Evolutionary conservation across 371 early-diverging fungal species (phyloP).

Genomic region (Mucor piriformis): DNA sequence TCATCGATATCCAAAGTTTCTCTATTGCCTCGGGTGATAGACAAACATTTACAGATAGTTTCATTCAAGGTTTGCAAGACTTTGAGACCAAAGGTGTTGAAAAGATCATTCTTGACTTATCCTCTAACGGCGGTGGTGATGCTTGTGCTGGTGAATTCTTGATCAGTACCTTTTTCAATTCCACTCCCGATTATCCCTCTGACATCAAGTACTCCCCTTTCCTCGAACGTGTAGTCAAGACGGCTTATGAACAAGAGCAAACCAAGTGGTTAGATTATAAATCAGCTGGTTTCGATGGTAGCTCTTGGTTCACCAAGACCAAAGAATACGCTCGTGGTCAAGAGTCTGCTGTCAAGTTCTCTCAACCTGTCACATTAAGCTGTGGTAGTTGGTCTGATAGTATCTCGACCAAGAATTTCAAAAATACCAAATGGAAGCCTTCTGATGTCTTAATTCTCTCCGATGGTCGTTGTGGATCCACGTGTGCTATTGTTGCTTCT

Average conservation of each 20-base stretch:
- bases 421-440: slow-evolving; percentile 41
- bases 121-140: slow-evolving; percentile 55
- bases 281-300: slow-evolving; percentile 17
- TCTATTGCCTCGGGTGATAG: slow-evolving; percentile 43
- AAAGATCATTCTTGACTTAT: slow-evolving; percentile 52
- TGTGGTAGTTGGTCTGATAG: slow-evolving; percentile 29
- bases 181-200: slow-evolving; percentile 50
- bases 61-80: slow-evolving; percentile 36
- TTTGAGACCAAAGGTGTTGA: slow-evolving; percentile 46
- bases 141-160: slow-evolving; percentile 58
- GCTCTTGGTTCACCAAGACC: slow-evolving; percentile 42
- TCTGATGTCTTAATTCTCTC: slow-evolving; percentile 47
- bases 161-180: slow-evolving; percentile 47
- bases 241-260: slow-evolving; percentile 35
- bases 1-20: slow-evolving; percentile 55
- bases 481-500: slow-evolving; percentile 57
- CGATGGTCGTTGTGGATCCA: slow-evolving; percentile 56
- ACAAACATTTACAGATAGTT: slow-evolving; percentile 38
- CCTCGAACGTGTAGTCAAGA: slow-evolving; percentile 46
- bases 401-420: slow-evolving; percentile 19
- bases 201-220: slow-evolving; percentile 52
- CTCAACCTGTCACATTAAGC: slow-evolving; percentile 38
- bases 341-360: slow-evolving; percentile 33
- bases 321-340: slow-evolving; percentile 38
- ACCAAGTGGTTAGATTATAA: slow-evolving; percentile 54